These are phyloP conservation scores for Neurospora sp. DNA, from an alignment of 495 filamentous ascomycete genomes.

Conservation along the genomic window DNA sequence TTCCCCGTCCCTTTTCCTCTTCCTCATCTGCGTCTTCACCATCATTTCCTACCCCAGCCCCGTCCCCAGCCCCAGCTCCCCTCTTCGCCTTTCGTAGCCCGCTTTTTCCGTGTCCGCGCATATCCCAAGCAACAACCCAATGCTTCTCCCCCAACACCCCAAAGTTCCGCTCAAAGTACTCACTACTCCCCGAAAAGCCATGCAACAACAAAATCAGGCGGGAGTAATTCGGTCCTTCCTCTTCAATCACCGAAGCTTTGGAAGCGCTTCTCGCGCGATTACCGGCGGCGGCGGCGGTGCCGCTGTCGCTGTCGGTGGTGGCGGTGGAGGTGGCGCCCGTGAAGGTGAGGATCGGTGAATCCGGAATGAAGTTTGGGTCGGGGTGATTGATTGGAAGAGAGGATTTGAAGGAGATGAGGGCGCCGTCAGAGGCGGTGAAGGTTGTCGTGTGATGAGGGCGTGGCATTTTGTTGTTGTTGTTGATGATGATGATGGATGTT, in stretches of 20 bases:
- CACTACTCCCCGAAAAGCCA: slow-evolving; percentile 36
- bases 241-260: not conserved
- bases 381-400: slow-evolving; percentile 12
- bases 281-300: not conserved
- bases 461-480: no score
- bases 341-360: not conserved
- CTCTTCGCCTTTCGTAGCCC: not conserved
- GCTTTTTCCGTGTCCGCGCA: slow-evolving; percentile 34
- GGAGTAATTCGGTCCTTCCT: not conserved
- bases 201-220: slow-evolving; percentile 29
- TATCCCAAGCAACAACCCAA: slow-evolving; percentile 34
- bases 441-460: no score
- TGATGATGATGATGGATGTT: no score
- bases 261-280: not conserved
- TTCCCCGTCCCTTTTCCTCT: not conserved
- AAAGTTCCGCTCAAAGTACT: slow-evolving; percentile 33
- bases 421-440: slow-evolving; percentile 27
- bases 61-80: not conserved
- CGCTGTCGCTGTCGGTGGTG: not conserved
- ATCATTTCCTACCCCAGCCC: not conserved
- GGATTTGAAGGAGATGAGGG: slow-evolving; percentile 21
- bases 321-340: not conserved
- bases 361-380: not conserved
- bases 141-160: slow-evolving; percentile 9
- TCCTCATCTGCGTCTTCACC: not conserved